A percentile compares a stretch with the other conserved stretches of the same genome.
phyloP scores from a whole-genome alignment of 208 protist species.

The Acanthamoeba triangularis region DNA sequence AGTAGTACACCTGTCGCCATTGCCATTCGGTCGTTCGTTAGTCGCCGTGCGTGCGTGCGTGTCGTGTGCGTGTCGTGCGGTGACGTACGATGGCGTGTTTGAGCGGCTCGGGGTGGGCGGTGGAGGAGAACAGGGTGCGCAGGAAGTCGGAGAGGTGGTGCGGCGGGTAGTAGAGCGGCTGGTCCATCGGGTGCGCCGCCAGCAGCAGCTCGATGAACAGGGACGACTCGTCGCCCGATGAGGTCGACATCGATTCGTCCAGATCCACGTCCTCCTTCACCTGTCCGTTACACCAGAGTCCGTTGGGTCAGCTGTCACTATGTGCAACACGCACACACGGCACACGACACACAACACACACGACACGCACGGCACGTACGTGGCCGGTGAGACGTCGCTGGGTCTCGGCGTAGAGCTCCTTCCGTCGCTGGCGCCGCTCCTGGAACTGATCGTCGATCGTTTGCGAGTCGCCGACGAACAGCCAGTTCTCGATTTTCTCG shows the following conservation, averaged over 20 bases:
- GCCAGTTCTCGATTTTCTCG: conserved; percentile 10
- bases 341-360: neutral
- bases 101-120: neutral
- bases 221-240: neutral
- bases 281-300: neutral
- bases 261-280: neutral
- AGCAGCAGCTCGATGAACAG: neutral
- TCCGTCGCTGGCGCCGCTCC: neutral
- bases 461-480: conserved; percentile 10
- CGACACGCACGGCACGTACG: neutral
- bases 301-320: neutral
- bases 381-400: conserved; percentile 30
- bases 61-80: neutral
- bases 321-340: neutral
- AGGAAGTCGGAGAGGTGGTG: conserved; percentile 46
- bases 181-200: neutral
- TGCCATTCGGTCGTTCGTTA: neutral
- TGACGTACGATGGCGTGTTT: neutral
- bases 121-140: neutral
- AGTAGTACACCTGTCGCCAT: conserved; percentile 9
- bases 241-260: neutral
- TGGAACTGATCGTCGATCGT: neutral
- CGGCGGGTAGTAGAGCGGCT: neutral
- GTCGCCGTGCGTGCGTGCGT: neutral
- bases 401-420: conserved; percentile 22